phyloP scores from a whole-genome alignment of 2,329 filamentous ascomycete species.

The Stemphylium beticola region DNA sequence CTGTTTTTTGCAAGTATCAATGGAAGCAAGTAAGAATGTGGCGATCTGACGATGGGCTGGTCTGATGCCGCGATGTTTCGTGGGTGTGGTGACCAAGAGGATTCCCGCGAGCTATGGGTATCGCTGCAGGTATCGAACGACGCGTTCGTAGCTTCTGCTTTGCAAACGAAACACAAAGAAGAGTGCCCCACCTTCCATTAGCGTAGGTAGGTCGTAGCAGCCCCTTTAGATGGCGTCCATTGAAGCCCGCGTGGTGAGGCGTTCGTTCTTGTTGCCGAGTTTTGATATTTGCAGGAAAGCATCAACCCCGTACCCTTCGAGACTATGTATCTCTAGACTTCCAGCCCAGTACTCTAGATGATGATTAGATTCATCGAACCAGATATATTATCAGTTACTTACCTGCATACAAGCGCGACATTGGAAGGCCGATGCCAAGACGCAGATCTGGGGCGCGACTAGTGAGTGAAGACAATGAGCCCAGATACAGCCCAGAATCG shows the following conservation, averaged over 20 bases:
- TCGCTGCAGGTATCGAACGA: not conserved
- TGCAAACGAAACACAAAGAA: not conserved
- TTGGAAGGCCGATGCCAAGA: slow-evolving; percentile 89
- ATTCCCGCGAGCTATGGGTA: not conserved
- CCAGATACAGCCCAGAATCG: slow-evolving; percentile 49
- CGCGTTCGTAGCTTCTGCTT: not conserved
- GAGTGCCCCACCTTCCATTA: not conserved
- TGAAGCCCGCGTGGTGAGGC: slow-evolving; percentile 68
- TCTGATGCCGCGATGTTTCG: too few relatives aligned
- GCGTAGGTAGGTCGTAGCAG: not conserved
- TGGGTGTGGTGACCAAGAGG: too few relatives aligned
- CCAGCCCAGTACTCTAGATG: slow-evolving; percentile 88
- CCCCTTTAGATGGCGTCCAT: slow-evolving; percentile 57
- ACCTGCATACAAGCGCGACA: slow-evolving; percentile 86
- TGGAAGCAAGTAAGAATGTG: slow-evolving; percentile 15
- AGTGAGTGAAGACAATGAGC: slow-evolving; percentile 79
- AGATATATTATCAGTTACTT: not conserved
- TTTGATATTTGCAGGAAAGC: slow-evolving; percentile 96
- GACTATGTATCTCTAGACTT: slow-evolving; percentile 84
- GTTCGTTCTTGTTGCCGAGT: slow-evolving; percentile 97
- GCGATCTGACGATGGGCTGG: not conserved
- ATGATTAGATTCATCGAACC: not conserved
- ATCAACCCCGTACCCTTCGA: slow-evolving; percentile 96
- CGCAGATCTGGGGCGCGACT: slow-evolving; percentile 84
- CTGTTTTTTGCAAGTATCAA: not conserved